Conservation (phyloP, 495 filamentous ascomycete species). For the Sabuloglossum arenarium region DNA sequence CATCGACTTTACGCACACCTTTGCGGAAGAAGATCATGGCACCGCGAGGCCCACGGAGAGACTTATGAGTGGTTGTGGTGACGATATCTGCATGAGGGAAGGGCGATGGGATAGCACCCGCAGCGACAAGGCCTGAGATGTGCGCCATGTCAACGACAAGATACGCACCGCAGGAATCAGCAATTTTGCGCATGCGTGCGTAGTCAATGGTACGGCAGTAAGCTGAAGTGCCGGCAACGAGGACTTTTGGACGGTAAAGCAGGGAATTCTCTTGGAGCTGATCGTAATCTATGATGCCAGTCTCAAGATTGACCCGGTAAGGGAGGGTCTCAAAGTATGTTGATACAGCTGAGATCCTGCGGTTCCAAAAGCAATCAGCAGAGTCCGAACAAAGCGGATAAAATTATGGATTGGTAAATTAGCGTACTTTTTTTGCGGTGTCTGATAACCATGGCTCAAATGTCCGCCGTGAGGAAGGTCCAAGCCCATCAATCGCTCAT, state of each 20-base stretch:
- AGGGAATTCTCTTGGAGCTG: conserved; percentile 76
- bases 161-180: conserved; percentile 84
- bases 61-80: conserved; percentile 99
- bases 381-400: not conserved
- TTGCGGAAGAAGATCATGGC: conserved; percentile 99
- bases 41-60: conserved; percentile 89
- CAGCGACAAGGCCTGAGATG: conserved; percentile 89
- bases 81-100: conserved; percentile 93
- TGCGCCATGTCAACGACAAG: conserved; percentile 97
- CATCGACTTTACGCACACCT: conserved; percentile 70
- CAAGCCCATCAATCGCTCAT: conserved; percentile 92
- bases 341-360: conserved; percentile 74
- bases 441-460: conserved; percentile 97
- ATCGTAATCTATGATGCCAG: conserved; percentile 95
- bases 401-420: not conserved
- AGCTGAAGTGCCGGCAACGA: conserved; percentile 93
- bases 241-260: conserved; percentile 85
- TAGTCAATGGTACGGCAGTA: conserved; percentile 99
- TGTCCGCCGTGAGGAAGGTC: conserved; percentile 96
- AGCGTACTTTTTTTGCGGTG: conserved; percentile 64
- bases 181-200: conserved; percentile 86
- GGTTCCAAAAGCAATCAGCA: not conserved
- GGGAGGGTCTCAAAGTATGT: conserved; percentile 93
- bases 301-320: conserved; percentile 76
- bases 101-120: conserved; percentile 82